A percentile compares a stretch with the other conserved stretches of the same genome.
Conservation (phyloP, 129 eudicot genomes). For the Lonicera japonica region DNA sequence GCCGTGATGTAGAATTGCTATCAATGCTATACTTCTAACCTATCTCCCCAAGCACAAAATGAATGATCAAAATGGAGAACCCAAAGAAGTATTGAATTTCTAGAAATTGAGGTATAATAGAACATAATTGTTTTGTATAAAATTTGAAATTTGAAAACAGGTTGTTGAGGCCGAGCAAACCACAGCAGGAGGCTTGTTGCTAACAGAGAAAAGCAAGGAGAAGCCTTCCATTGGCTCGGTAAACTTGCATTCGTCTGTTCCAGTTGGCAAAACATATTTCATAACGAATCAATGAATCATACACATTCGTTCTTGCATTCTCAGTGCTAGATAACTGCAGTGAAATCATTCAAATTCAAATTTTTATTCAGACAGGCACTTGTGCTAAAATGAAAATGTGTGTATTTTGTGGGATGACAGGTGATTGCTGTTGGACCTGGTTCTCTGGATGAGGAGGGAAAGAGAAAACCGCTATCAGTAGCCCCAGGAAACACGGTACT, state of each 20-base stretch:
- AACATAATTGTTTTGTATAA: neutral
- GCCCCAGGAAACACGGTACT: constrained; percentile 66
- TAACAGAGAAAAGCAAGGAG: constrained; percentile 72
- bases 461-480: constrained; percentile 48
- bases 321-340: no score
- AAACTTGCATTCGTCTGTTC: constrained; percentile 1
- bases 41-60: no score
- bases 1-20: no score
- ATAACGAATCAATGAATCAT: no score
- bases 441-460: constrained; percentile 66
- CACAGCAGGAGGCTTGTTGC: constrained; percentile 82
- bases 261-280: no score
- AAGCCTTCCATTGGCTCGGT: constrained; percentile 91
- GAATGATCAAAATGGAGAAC: no score
- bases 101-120: neutral
- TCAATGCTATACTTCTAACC: no score
- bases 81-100: no score
- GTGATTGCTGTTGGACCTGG: constrained; percentile 92
- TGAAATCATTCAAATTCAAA: no score
- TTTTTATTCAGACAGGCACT: no score
- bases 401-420: constrained; percentile 22
- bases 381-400: no score
- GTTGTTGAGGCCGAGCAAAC: constrained; percentile 71
- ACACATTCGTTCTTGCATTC: no score
- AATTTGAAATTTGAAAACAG: constrained; percentile 22